Conservation (phyloP, 1,284 basidiomycete genomes). For the Irpex sp. region DNA sequence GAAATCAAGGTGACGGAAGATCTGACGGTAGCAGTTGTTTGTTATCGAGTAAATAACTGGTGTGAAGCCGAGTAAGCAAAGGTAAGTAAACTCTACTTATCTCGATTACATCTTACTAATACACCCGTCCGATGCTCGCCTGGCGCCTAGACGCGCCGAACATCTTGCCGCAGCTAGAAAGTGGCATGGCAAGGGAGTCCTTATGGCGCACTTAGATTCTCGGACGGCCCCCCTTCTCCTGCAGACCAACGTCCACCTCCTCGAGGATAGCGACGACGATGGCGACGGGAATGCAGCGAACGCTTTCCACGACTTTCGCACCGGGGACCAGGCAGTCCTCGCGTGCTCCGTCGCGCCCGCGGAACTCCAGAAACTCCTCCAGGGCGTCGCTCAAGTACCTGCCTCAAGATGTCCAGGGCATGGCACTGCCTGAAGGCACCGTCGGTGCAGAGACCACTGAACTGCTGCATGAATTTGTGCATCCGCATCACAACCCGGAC, state of each 20-base stretch:
- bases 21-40: not conserved
- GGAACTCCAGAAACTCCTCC: constrained; percentile 20
- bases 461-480: constrained; percentile 44
- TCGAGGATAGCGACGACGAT: not conserved
- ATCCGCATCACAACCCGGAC: constrained; percentile 36
- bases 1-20: not conserved
- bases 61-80: not conserved
- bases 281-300: not conserved
- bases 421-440: constrained; percentile 41
- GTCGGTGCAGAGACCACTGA: constrained; percentile 45
- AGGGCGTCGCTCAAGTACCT: constrained; percentile 20
- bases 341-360: constrained; percentile 22
- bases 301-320: not conserved
- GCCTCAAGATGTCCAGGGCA: constrained; percentile 33
- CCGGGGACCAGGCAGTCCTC: constrained; percentile 1
- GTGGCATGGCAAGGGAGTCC: not conserved
- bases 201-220: not conserved
- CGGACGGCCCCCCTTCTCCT: not conserved
- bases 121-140: not conserved
- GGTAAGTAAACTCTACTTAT: not conserved
- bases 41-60: not conserved
- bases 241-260: not conserved
- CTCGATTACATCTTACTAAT: not conserved
- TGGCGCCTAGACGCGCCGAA: not conserved
- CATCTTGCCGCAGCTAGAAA: not conserved